Base-by-base conservation (phyloP, 2,329 filamentous ascomycete species). In the Exophiala xenobiotica region DNA sequence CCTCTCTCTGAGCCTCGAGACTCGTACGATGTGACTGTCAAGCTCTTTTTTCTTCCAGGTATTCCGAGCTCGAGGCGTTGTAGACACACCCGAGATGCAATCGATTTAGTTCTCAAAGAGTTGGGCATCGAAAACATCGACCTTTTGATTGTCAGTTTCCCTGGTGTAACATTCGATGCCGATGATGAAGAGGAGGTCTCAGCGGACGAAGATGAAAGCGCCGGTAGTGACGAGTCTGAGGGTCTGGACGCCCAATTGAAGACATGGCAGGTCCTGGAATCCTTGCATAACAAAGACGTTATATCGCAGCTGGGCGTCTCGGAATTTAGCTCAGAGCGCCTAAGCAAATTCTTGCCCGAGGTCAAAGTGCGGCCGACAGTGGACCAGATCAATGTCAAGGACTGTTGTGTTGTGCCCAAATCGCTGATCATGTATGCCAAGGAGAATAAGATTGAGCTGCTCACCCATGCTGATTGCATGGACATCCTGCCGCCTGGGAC, bases 341-440 rank as follows among this genome's bases (percentile, higher is more conserved):
- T 99, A 29, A 73, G 79, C n/a, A 82, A 81, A 11, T 91, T 99
- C 63, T 74, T 97, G 20, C 77, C 82, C 35, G 77, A 82, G 55
- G 86, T 88, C 18, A 77, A 75, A 33, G 76, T 95, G 54, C 81
- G 81, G 60, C 93, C 93, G 0, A 80, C 82, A 16, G 92, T 97
- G 33, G 85, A 97, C 70, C 93, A 99, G 77, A 95, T 99, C 77
- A 97, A 97, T 67, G 82, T 96, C 44, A 85, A 88, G 63, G 89
- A 97, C 70, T 97, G 92, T 75, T 99, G 93, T 72, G 92, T 90
- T 40, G 93, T 97, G 37, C 93, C 93, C 6, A 91, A 90, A 63
- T 86, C 90, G 9, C 78, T 99, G 57, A 84, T 90, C 53, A 73
- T 87, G 63, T 85, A 95, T 63, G 92, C 92, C n/a, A 91, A 89